A percentile compares a stretch with the other conserved stretches of the same genome.
Conservation (phyloP, 1,139 yeast genomes). For the Candida frijolesensis region DNA sequence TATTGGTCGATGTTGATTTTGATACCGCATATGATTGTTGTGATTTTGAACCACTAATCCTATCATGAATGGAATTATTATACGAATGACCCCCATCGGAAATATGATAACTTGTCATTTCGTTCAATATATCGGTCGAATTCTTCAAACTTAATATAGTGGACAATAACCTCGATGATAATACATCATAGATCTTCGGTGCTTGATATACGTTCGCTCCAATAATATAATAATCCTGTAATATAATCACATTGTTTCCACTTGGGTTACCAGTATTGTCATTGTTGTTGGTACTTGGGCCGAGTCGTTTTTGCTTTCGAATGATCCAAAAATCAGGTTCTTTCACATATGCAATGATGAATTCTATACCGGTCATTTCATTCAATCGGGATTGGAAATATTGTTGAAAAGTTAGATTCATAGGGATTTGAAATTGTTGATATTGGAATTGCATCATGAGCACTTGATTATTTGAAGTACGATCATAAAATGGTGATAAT, state of each 20-base stretch:
- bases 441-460: constrained; percentile 94
- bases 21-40: constrained; percentile 12
- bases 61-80: constrained; percentile 17
- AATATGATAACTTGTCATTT: constrained; percentile 36
- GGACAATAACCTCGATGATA: constrained; percentile 41
- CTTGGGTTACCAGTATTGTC: too few species aligned
- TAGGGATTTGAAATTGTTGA: constrained; percentile 60
- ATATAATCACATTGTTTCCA: constrained; percentile 42
- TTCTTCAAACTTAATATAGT: constrained; percentile 40
- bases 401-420: constrained; percentile 34
- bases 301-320: constrained; percentile 71
- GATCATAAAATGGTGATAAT: constrained; percentile 91
- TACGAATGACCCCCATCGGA: constrained; percentile 43
- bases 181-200: constrained; percentile 54
- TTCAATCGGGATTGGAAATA: constrained; percentile 59
- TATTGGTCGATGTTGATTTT: constrained; percentile 15
- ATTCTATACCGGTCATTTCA: constrained; percentile 86
- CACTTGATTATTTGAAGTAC: constrained; percentile 92
- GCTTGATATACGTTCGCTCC: constrained; percentile 95
- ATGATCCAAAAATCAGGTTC: constrained; percentile 95
- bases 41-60: constrained; percentile 4
- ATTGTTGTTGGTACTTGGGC: constrained; percentile 20
- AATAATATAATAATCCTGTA: constrained; percentile 78
- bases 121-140: constrained; percentile 36
- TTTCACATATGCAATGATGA: constrained; percentile 68